These are phyloP conservation scores for Dendrobium nobile DNA, from an alignment of 106 monocot genomes.

Conservation along the genomic window DNA sequence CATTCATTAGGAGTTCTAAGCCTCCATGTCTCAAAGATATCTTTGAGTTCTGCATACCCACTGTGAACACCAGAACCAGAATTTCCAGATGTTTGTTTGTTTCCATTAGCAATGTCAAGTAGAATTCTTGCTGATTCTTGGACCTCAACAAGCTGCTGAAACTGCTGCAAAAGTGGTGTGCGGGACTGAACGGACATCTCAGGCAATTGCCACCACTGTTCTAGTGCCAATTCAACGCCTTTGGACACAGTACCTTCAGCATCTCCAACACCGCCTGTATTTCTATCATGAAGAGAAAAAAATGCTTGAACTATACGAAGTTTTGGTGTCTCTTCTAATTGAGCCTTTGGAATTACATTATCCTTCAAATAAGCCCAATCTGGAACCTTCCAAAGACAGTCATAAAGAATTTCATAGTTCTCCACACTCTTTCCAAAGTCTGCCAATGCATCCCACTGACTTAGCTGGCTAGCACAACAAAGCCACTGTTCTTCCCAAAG, in stretches of 20 bases:
- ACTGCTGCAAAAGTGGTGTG: conserved; percentile 82
- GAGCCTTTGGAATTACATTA: conserved; percentile 77
- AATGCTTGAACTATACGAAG: conserved; percentile 68
- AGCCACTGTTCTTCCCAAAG: conserved; percentile 99
- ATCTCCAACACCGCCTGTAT: conserved; percentile 65
- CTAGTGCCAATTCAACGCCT: conserved; percentile 92
- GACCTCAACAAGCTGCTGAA: conserved; percentile 96
- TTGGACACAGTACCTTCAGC: conserved; percentile 81
- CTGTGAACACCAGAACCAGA: conserved; percentile 53
- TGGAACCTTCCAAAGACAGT: conserved; percentile 95
- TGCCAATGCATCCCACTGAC: conserved; percentile 88
- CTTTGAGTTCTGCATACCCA: conserved; percentile 86
- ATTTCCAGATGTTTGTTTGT: conserved; percentile 76
- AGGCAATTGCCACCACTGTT: conserved; percentile 99
- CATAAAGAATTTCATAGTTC: conserved; percentile 92
- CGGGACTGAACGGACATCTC: conserved; percentile 86
- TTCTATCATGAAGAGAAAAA: conserved; percentile 82
- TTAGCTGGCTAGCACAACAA: conserved; percentile 78
- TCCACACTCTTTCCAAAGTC: conserved; percentile 97
- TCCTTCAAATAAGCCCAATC: conserved; percentile 95
- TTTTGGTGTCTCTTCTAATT: conserved; percentile 93
- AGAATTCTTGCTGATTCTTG: conserved; percentile 90
- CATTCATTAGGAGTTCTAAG: conserved; percentile 98
- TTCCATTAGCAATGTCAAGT: conserved; percentile 84
- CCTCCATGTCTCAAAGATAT: conserved; percentile 99